A percentile compares a stretch with the other conserved stretches of the same genome.
Evolutionary conservation across 169 alveolate species (phyloP).

Genomic region (Condylostoma magnum): DNA sequence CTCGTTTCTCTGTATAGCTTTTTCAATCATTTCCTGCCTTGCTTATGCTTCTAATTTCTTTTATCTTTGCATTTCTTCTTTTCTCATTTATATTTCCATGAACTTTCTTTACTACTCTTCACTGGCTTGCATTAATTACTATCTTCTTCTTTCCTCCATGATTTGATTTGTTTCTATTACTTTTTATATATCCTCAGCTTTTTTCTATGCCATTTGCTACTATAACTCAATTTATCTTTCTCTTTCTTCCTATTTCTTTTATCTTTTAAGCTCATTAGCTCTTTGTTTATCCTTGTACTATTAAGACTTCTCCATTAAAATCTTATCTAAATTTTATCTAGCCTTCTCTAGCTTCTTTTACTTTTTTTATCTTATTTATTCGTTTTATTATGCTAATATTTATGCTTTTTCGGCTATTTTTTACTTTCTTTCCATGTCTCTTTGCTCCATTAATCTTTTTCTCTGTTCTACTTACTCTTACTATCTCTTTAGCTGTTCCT

Average conservation of each 20-base stretch:
- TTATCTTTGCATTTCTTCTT: neutral
- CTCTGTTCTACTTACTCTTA: conserved; percentile 39
- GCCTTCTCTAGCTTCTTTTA: conserved; percentile 49
- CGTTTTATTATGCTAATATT: conserved; percentile 34
- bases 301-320: conserved; percentile 33
- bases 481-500: conserved; percentile 44
- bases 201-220: conserved; percentile 33
- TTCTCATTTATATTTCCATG: neutral
- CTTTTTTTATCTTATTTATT: conserved; percentile 36
- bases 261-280: conserved; percentile 44
- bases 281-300: conserved; percentile 38
- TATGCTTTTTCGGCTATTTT: conserved; percentile 13
- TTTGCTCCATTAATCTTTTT: conserved; percentile 49
- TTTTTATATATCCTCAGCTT: conserved; percentile 43
- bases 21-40: conserved; percentile 39
- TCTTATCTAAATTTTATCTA: conserved; percentile 39
- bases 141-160: neutral
- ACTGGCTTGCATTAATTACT: conserved; percentile 5
- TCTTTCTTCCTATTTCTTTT: conserved; percentile 44
- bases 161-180: conserved; percentile 44
- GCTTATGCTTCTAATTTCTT: conserved; percentile 43
- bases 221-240: conserved; percentile 36
- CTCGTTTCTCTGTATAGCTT: conserved; percentile 38
- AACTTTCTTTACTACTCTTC: conserved; percentile 1
- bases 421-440: conserved; percentile 41